Conservation (phyloP, 352 stramenopile species). For the Aphanomyces invadans region DNA sequence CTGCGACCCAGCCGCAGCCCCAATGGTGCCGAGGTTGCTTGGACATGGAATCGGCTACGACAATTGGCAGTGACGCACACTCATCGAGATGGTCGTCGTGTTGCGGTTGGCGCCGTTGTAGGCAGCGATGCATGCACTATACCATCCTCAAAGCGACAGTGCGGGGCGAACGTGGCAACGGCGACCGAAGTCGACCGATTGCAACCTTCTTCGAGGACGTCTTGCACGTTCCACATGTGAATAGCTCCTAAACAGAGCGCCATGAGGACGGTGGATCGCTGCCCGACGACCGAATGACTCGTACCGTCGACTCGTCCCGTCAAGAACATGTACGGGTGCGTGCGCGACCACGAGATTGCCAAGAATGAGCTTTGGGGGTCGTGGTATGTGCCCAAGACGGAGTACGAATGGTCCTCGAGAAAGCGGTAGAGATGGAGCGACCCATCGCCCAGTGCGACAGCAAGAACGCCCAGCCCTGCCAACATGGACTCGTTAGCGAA, state of each 20-base stretch:
- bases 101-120: too few species aligned
- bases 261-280: too few species aligned
- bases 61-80: too few species aligned
- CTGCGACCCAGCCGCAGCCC: constrained; percentile 72
- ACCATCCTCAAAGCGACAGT: constrained; percentile 77
- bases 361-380: not conserved
- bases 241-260: constrained; percentile 51
- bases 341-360: constrained; percentile 45
- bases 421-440: constrained; percentile 65
- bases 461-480: constrained; percentile 50
- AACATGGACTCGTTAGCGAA: not conserved
- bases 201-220: constrained; percentile 21
- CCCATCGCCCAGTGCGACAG: constrained; percentile 66
- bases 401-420: constrained; percentile 34
- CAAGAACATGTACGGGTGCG: constrained; percentile 63
- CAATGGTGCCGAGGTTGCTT: constrained; percentile 81
- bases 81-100: too few species aligned
- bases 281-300: too few species aligned
- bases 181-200: not conserved
- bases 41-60: constrained; percentile 62
- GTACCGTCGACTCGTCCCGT: constrained; percentile 70
- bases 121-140: too few species aligned
- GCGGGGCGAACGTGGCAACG: constrained; percentile 29
- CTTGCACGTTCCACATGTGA: constrained; percentile 67
- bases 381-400: constrained; percentile 3